Evolutionary conservation across 257 asterid genomes (phyloP).

Genomic region (Przewalskia tangutica): DNA sequence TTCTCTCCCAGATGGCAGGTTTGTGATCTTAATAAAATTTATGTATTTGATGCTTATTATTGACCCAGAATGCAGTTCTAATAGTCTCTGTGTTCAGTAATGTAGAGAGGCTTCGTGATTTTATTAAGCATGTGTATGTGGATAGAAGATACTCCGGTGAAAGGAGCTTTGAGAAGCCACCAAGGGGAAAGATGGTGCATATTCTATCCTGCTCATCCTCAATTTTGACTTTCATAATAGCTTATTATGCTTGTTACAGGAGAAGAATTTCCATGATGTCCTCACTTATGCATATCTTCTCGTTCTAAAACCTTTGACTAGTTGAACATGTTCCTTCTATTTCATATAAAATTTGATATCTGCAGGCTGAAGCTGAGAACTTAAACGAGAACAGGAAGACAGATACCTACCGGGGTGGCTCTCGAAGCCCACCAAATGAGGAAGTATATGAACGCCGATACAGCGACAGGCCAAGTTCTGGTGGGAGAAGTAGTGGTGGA

Average conservation of each 20-base stretch:
- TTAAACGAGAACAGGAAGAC: conserved; percentile 44
- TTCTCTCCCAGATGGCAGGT: conserved; percentile 95
- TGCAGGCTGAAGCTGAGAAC: conserved; percentile 77
- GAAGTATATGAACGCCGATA: conserved; percentile 56
- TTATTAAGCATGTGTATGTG: conserved; percentile 92
- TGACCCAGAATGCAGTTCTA: conserved; percentile 5
- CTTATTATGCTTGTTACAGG: neutral
- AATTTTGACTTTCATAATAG: neutral
- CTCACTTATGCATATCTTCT: neutral
- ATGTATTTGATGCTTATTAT: neutral
- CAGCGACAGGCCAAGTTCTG: conserved; percentile 53
- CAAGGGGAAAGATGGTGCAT: conserved; percentile 53
- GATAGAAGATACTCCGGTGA: conserved; percentile 94
- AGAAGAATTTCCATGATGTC: neutral
- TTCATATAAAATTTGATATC: conserved; percentile 8
- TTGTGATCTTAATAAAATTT: conserved; percentile 6
- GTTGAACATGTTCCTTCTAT: neutral
- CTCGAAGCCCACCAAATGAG: conserved; percentile 84
- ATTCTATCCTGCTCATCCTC: conserved; percentile 10
- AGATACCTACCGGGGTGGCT: conserved; percentile 64
- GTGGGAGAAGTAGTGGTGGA: conserved; percentile 38
- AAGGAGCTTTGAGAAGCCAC: conserved; percentile 71
- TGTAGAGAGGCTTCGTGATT: conserved; percentile 78
- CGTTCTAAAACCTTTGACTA: neutral
- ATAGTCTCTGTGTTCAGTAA: conserved; percentile 42